Base-by-base conservation (phyloP, 192 early-diverging fungal species). In the Coemansia sp. region DNA sequence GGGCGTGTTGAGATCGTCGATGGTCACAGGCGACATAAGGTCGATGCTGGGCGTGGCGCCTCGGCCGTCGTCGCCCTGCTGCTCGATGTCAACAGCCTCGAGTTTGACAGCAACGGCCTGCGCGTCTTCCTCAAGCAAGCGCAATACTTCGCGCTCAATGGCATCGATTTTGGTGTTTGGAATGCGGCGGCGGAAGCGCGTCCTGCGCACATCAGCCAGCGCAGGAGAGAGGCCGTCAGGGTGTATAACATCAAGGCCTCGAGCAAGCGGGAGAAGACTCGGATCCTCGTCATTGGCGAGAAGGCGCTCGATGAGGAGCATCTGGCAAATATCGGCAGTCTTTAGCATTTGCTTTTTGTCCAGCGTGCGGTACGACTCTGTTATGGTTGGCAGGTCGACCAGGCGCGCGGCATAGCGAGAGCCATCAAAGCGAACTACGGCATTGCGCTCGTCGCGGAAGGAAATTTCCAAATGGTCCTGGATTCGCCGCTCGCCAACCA, bases 321-420 rank as follows among this genome's bases (percentile, higher is more conserved):
- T 83, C 63, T 83, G 80, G 62, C 80, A 83, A 18, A 83, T 58
- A 58, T 83, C 80, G 5, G 80, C 80, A 0, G 75, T 83, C 64
- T 83, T 83, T 22, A 78, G 64, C 66, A 83, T 13, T 43, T 83
- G 80, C 53, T 78, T 83, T 40, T 69, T 74, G 43, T 83, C 80
- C 15, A 71, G 40, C 13, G 80, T 83, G 7, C 75, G 33, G 20
- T 83, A 78, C 33, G 80, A 57, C 31, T 83, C 80, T 9, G 72
- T 77, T 2, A 83, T 70, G 0, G 80, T 83, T 16, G 80, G 80
- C 72, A 83, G 15, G 53, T 83, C 80, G 18, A 83, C 75, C 36
- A 83, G 64, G 41, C n/a, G 57, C 2, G 75, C 80, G 2, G 22
- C 10, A 31, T 74, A 83, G 0, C 20, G n/a, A 7, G 66, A 33